Evolutionary conservation across 495 filamentous ascomycete species (phyloP), one percentile per base, ranked within the genome.

Genomic region (Lophiostoma macrostomum): DNA sequence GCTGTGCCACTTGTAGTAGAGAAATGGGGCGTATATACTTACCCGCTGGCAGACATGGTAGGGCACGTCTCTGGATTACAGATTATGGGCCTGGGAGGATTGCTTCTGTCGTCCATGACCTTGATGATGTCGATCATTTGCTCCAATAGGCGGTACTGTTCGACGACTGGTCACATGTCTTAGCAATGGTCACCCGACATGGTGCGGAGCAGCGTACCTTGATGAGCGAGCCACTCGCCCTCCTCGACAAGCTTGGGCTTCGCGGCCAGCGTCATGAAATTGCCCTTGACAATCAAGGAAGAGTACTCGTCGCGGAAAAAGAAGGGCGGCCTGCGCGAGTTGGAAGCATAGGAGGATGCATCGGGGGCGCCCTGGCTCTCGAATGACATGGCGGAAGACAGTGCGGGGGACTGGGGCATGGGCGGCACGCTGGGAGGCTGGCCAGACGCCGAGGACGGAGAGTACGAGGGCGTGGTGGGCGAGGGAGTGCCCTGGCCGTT

Each of bases 201-300:
- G 53, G 11, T 34, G 27, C 34, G 50, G 2, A 30, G 14, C 34
- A 37, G 64, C 75, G 70, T 74, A 94, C 91, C 85, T 80, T 95
- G 91, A 70, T 95, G 90, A 46, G 90, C 90, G 53, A 95, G 73
- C 91, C 91, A 96, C 65, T 96, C 91, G 27, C 89, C 90, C 53
- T 87, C 78, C 67, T 95, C 91, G 23, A 95, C 85, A 43, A 88
- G 85, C 68, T 87, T 87, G 7, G 91, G 91, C 65, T 87, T 86
- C 42, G 87, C 87, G 60, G 89, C 91, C 35, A 96, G 71, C 18
- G 91, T 95, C 86, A 94, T 88, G 67, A 95, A 95, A 71, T 95
- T 96, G 36, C 91, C 91, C 71, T 88, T 94, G 56, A 95, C 91
- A 51, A 94, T 91, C 56, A 95, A 79, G 60, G 83, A 85, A 35